These are phyloP conservation scores for Phoenix roebelenii DNA, from an alignment of 176 grass and related monocot genomes.

Conservation along the genomic window DNA sequence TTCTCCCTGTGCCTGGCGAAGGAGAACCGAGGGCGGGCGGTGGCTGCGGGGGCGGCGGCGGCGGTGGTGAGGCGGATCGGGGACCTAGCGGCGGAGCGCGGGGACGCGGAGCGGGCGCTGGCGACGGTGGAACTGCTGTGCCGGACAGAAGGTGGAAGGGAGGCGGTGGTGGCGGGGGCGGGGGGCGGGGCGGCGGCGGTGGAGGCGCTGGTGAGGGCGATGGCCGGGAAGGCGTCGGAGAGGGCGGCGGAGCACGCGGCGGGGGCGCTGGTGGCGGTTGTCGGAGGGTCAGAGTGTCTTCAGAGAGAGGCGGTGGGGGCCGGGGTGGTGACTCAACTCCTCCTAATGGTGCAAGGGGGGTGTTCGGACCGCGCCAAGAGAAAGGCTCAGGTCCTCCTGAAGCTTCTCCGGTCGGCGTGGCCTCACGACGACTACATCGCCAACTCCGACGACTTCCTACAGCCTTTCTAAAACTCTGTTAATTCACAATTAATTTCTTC, in stretches of 20 bases:
- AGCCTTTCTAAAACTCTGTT: slow-evolving; percentile 29
- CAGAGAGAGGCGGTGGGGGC: slow-evolving; percentile 76
- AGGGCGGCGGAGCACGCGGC: slow-evolving; percentile 91
- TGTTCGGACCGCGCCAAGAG: slow-evolving; percentile 89
- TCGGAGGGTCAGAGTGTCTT: slow-evolving; percentile 56
- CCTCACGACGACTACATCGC: slow-evolving; percentile 44
- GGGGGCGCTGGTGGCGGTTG: slow-evolving; percentile 59
- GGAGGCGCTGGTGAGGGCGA: slow-evolving; percentile 30
- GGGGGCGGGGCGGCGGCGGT: slow-evolving; percentile 27
- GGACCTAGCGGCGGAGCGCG: slow-evolving; percentile 5
- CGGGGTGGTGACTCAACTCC: slow-evolving; percentile 61
- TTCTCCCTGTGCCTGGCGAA: slow-evolving; percentile 79
- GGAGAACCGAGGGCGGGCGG: slow-evolving; percentile 61
- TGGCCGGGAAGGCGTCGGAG: slow-evolving; percentile 52
- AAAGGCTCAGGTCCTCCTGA: slow-evolving; percentile 85
- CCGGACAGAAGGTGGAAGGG: slow-evolving; percentile 59
- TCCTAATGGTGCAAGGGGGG: slow-evolving; percentile 84
- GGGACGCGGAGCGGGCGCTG: slow-evolving; percentile 49
- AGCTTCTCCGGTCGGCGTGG: slow-evolving; percentile 72
- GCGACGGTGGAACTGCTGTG: slow-evolving; percentile 82
- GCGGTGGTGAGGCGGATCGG: slow-evolving; percentile 31
- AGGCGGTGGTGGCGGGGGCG: slow-evolving; percentile 45
- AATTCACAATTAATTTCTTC: background rate
- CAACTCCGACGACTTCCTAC: slow-evolving; percentile 78
- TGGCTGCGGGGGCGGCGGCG: slow-evolving; percentile 41